A percentile compares a stretch with the other conserved stretches of the same genome.
Conservation (phyloP, 2,329 filamentous ascomycete species). For the Trichoderma hamatum region DNA sequence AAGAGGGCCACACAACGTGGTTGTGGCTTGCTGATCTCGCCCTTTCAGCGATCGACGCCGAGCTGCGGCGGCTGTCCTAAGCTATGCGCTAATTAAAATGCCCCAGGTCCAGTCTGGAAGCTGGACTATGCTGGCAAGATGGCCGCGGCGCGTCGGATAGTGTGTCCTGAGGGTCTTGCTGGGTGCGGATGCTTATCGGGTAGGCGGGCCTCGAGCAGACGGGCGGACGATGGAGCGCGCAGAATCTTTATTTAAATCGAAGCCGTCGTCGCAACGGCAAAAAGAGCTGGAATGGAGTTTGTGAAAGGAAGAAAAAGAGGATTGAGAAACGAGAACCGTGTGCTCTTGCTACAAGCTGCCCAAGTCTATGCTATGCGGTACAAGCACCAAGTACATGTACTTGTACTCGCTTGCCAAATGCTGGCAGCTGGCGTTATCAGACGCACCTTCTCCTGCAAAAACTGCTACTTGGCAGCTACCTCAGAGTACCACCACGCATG, state of each 20-base stretch:
- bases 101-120: conserved; percentile 18
- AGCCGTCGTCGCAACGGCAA: not conserved
- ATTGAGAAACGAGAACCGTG: not conserved
- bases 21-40: conserved; percentile 29
- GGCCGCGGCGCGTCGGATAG: conserved; percentile 23
- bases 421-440: conserved; percentile 23
- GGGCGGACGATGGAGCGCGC: conserved; percentile 18
- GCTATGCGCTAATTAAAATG: conserved; percentile 28
- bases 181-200: conserved; percentile 17
- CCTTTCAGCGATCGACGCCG: conserved; percentile 27
- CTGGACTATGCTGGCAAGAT: conserved; percentile 20
- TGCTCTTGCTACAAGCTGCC: not conserved
- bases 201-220: conserved; percentile 14
- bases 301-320: conserved; percentile 6
- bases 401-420: not conserved
- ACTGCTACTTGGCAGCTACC: conserved; percentile 6
- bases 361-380: conserved; percentile 22
- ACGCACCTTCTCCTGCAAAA: conserved; percentile 11
- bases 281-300: not conserved
- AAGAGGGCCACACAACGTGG: conserved; percentile 26
- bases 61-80: conserved; percentile 26
- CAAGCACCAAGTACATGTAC: conserved; percentile 10
- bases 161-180: conserved; percentile 10
- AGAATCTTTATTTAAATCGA: not conserved
- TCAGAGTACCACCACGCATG: not conserved